Evolutionary conservation across 768 basidiomycete species (phyloP), one percentile per base, ranked within the genome.

Genomic region (Mycena indigotica): DNA sequence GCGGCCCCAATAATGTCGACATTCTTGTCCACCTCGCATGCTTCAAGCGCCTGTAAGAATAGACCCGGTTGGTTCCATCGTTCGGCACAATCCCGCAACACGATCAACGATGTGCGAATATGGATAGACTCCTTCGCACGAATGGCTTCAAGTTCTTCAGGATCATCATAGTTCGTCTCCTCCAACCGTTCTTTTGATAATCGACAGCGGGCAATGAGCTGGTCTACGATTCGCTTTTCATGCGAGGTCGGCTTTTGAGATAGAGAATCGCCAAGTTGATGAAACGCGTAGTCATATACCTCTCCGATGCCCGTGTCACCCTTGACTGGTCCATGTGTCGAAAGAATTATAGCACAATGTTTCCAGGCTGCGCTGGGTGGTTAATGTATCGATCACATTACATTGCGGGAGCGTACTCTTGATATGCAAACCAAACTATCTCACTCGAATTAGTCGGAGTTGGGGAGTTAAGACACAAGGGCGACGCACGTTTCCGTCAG

Each of bases 21-120:
- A 17, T 59, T 61, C 28, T 55, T 56, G 3, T 56, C 60, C 4
- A 55, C 59, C 3, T 60, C 50, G 40, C 62, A 66, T 8, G 46
- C 52, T 28, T 46, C 38, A 28, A 59, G 40, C 2, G 62, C 44
- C 5, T 50, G 54, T 26, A 66, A 19, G 15, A 61, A 57, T 2
- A 60, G 28, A 15, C 44, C 19, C 23, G 35, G 50, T 28, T 64
- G 55, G 41, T 61, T 61, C 65, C 65, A 66, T 26, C 57, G 59
- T 25, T 59, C 62, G 13, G 60, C 60, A 10, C 50, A 58, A 13
- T 66, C 55, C 23, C 62, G 40, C 29, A 66, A 56, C 15, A 60
- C 52, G 25, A 6, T 21, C 13, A 44, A 5, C n/a, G 41, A 13
- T 21, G 8, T 44, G 41, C 41, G 41, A 21, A 44, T 44, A 44